Evolutionary conservation across 1,139 yeast species (phyloP).

Genomic region (Suhomyces maxii): DNA sequence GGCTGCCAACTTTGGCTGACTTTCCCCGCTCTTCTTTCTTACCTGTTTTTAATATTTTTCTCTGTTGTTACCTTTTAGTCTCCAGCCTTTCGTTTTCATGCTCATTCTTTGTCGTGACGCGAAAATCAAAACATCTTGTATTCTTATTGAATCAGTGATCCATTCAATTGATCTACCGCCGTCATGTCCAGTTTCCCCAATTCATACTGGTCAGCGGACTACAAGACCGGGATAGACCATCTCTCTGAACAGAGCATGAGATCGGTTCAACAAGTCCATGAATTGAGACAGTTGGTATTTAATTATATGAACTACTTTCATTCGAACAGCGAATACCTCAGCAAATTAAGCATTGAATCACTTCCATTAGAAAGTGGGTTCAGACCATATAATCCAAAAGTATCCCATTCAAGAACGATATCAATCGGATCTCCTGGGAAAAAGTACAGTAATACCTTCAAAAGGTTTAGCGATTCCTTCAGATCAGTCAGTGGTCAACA

Average conservation of each 20-base stretch:
- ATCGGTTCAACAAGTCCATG: constrained; percentile 44
- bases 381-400: constrained; percentile 12
- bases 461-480: constrained; percentile 15
- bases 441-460: constrained; percentile 9
- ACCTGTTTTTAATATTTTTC: too few relatives aligned
- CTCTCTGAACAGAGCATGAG: constrained; percentile 32
- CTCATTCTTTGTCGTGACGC: background rate
- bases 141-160: background rate
- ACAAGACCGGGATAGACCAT: constrained; percentile 35
- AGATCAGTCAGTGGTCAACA: constrained; percentile 4
- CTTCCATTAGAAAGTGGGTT: constrained; percentile 26
- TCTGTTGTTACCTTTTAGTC: background rate
- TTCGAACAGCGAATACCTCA: constrained; percentile 37
- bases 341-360: constrained; percentile 27
- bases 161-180: background rate
- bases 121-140: background rate
- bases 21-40: too few relatives aligned
- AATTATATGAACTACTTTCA: constrained; percentile 40
- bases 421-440: constrained; percentile 1
- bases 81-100: background rate
- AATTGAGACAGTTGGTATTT: constrained; percentile 41
- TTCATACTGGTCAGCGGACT: constrained; percentile 48
- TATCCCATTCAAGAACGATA: background rate
- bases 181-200: constrained; percentile 29
- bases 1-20: too few relatives aligned